Conservation (phyloP, 2,329 filamentous ascomycete genomes). For the Pyrenophora tritici-repentis region DNA sequence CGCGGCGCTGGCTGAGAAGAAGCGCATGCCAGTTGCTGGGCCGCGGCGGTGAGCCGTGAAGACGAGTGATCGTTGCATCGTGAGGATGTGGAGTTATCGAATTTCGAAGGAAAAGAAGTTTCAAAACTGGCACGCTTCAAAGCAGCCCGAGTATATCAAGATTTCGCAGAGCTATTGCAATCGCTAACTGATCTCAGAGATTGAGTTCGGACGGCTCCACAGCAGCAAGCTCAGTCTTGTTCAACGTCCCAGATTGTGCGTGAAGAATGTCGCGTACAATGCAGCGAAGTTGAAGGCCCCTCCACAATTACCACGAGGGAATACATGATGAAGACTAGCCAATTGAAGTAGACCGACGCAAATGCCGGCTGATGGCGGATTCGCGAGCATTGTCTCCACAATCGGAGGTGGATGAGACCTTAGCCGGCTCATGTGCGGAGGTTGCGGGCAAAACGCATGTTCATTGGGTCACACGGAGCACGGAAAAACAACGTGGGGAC, state of each 20-base stretch:
- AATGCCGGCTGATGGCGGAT: conserved; percentile 43
- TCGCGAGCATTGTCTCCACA: conserved; percentile 32
- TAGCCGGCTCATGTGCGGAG: conserved; percentile 29
- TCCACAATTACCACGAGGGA: conserved; percentile 34
- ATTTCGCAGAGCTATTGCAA: neutral
- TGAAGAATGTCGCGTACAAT: conserved; percentile 15
- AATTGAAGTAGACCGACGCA: conserved; percentile 33
- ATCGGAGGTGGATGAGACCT: conserved; percentile 30
- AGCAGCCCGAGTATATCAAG: no score
- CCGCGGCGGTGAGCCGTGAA: conserved; percentile 41
- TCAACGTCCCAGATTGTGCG: conserved; percentile 12
- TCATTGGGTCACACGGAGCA: conserved; percentile 15
- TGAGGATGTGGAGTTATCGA: conserved; percentile 8
- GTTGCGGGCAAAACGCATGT: conserved; percentile 11
- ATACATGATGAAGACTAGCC: conserved; percentile 32
- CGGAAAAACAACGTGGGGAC: conserved; percentile 17
- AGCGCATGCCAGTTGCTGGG: conserved; percentile 34
- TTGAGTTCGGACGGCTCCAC: conserved; percentile 1
- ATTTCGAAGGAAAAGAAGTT: neutral
- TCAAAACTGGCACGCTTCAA: neutral
- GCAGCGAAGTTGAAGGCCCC: conserved; percentile 31
- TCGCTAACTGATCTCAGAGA: neutral
- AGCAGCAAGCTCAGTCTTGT: conserved; percentile 12
- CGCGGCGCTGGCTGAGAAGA: conserved; percentile 40
- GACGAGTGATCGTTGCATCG: conserved; percentile 43